A percentile compares a stretch with the other conserved stretches of the same genome.
These are phyloP conservation scores for Pestalotiopsis fici DNA, from an alignment of 2,329 filamentous ascomycete genomes.

Conservation along the genomic window DNA sequence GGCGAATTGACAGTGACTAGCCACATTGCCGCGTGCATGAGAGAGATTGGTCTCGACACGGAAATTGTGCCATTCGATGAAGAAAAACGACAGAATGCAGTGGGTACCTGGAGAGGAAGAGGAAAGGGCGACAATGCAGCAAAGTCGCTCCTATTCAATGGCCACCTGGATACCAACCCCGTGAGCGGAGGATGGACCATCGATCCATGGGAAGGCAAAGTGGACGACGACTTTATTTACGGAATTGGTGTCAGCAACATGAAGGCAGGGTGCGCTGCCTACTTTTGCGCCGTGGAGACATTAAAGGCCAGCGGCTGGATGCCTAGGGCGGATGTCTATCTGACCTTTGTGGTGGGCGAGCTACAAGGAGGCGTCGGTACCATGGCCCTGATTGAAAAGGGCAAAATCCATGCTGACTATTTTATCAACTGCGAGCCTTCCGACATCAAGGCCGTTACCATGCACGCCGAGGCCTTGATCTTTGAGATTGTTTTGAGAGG, in stretches of 20 bases:
- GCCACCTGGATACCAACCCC: conserved; percentile 29
- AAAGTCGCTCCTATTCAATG: conserved; percentile 25
- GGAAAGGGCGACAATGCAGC: neutral
- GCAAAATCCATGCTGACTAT: conserved; percentile 19
- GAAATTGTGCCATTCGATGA: conserved; percentile 21
- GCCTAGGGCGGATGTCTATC: conserved; percentile 20
- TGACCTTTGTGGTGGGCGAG: conserved; percentile 28
- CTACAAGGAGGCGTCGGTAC: conserved; percentile 27
- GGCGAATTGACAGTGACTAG: conserved; percentile 23
- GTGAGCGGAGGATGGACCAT: conserved; percentile 29
- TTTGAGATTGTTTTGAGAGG: conserved; percentile 23
- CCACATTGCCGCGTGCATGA: conserved; percentile 21
- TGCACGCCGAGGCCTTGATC: conserved; percentile 25
- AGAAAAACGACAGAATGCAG: conserved; percentile 22
- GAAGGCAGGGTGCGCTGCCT: conserved; percentile 29
- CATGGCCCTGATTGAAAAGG: conserved; percentile 22
- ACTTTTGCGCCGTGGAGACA: conserved; percentile 25
- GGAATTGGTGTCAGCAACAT: conserved; percentile 30
- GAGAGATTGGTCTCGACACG: conserved; percentile 22
- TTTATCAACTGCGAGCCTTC: conserved; percentile 30
- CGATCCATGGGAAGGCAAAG: conserved; percentile 28
- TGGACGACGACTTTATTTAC: conserved; percentile 28
- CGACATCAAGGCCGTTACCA: conserved; percentile 24
- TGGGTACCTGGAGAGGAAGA: conserved; percentile 21
- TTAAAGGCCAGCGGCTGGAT: conserved; percentile 20